These are phyloP conservation scores for Sclerotinia minor DNA, from an alignment of 2,329 filamentous ascomycete genomes.

Conservation along the genomic window DNA sequence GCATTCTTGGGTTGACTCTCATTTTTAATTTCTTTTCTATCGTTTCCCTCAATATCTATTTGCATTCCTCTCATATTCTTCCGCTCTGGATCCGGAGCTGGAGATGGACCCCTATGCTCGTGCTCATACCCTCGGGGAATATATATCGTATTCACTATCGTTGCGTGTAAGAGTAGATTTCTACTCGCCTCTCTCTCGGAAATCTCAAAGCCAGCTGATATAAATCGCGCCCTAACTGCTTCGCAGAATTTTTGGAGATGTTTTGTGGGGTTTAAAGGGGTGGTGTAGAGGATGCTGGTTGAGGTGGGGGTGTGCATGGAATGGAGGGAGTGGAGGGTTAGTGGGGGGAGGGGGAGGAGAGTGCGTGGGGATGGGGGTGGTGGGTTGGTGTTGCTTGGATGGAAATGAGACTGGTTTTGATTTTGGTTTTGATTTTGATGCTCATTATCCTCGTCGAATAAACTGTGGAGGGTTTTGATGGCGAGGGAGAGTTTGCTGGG, in stretches of 20 bases:
- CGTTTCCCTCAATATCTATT: not conserved
- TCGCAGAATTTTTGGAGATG: constrained; percentile 59
- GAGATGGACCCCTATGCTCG: no score
- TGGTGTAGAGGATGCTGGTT: constrained; percentile 65
- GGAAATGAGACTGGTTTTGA: no score
- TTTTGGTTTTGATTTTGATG: no score
- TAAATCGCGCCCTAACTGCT: constrained; percentile 55
- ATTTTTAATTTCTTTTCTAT: no score
- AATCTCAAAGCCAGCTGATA: constrained; percentile 55
- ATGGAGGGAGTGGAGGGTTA: constrained; percentile 43
- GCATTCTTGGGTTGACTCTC: no score
- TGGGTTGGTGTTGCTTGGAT: no score
- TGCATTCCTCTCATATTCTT: not conserved
- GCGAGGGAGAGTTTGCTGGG: no score
- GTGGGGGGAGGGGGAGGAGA: not conserved
- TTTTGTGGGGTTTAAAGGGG: constrained; percentile 54
- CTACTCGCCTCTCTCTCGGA: constrained; percentile 53
- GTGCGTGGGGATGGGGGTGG: no score
- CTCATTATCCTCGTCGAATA: not conserved
- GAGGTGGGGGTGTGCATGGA: constrained; percentile 59
- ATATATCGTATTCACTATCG: constrained; percentile 83
- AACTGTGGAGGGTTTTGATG: constrained; percentile 41
- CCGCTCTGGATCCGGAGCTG: not conserved
- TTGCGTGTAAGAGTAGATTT: constrained; percentile 76
- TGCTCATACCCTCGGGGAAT: constrained; percentile 44